phyloP scores from a whole-genome alignment of 2,329 filamentous ascomycete genomes.

The Claviceps pusilla region DNA sequence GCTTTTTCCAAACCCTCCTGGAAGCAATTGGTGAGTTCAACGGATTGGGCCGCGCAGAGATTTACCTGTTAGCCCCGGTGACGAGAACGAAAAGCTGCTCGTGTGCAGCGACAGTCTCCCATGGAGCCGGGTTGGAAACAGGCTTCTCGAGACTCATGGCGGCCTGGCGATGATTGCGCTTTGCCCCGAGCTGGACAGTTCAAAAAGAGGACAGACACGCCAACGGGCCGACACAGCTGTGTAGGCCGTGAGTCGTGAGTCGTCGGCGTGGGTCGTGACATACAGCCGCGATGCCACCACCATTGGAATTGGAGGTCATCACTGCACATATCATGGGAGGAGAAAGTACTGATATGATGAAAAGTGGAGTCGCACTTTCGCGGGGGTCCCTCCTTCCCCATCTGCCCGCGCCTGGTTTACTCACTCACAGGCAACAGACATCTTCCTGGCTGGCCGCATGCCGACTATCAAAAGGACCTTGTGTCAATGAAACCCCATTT shows the following conservation, averaged over 20 bases:
- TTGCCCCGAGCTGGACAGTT: neutral
- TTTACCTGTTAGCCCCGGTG: constrained; percentile 74
- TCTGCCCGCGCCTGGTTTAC: neutral
- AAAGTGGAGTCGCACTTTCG: neutral
- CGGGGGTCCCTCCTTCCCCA: neutral
- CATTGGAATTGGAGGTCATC: too few species aligned
- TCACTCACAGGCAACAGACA: too few species aligned
- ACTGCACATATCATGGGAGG: neutral
- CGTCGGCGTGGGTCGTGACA: too few species aligned
- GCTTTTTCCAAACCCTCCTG: neutral
- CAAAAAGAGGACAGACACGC: neutral
- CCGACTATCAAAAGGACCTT: too few species aligned
- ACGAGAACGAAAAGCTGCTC: constrained; percentile 53
- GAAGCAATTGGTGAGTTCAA: too few species aligned
- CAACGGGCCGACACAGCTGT: neutral
- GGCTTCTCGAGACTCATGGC: constrained; percentile 3
- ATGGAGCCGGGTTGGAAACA: constrained; percentile 14
- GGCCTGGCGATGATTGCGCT: neutral
- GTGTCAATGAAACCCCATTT: neutral
- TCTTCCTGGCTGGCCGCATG: too few species aligned
- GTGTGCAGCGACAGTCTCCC: constrained; percentile 21
- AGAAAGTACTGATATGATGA: neutral
- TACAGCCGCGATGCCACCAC: too few species aligned
- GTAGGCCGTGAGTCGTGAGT: too few species aligned
- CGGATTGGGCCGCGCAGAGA: constrained; percentile 1